Conservation (phyloP, 2,329 filamentous ascomycete species). For the Rhynchosporium graminicola region DNA sequence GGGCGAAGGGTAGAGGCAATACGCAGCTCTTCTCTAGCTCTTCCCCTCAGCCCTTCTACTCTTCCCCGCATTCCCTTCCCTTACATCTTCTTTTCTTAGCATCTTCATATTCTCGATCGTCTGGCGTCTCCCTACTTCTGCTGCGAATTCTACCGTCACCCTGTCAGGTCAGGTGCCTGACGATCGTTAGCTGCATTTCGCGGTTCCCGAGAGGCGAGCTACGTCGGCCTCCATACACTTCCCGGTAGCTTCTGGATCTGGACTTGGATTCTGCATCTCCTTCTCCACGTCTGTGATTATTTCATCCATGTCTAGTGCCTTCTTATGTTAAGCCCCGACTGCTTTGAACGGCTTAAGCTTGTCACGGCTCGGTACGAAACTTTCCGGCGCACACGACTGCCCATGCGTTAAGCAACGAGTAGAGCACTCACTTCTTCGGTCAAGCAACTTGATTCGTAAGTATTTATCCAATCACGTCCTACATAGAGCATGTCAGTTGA, state of each 20-base stretch:
- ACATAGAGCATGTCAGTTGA: constrained; percentile 5
- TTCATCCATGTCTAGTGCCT: constrained; percentile 14
- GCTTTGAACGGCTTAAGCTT: not conserved
- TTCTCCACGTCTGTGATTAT: not conserved
- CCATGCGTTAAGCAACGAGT: not conserved
- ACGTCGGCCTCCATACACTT: constrained; percentile 15
- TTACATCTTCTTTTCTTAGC: not conserved
- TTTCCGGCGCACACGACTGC: constrained; percentile 9
- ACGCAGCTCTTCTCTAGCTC: not conserved
- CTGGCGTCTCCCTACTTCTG: not conserved
- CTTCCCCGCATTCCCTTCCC: not conserved
- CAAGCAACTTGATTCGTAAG: constrained; percentile 6
- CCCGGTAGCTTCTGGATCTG: constrained; percentile 8
- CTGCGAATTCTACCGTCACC: not conserved
- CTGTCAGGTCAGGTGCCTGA: constrained; percentile 26
- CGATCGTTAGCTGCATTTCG: constrained; percentile 25
- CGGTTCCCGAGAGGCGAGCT: constrained; percentile 17
- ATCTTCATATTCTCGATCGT: not conserved
- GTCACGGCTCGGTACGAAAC: constrained; percentile 11
- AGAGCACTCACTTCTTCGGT: not conserved
- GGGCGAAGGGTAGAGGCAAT: not conserved
- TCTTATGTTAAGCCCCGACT: constrained; percentile 13
- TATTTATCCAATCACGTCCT: constrained; percentile 26
- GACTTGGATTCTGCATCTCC: constrained; percentile 1
- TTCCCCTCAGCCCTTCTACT: not conserved